Percentiles rank a stretch among this genome's conserved stretches.
phyloP scores from a whole-genome alignment of 1,284 basidiomycete genomes.

The Ganoderma meredithae region DNA sequence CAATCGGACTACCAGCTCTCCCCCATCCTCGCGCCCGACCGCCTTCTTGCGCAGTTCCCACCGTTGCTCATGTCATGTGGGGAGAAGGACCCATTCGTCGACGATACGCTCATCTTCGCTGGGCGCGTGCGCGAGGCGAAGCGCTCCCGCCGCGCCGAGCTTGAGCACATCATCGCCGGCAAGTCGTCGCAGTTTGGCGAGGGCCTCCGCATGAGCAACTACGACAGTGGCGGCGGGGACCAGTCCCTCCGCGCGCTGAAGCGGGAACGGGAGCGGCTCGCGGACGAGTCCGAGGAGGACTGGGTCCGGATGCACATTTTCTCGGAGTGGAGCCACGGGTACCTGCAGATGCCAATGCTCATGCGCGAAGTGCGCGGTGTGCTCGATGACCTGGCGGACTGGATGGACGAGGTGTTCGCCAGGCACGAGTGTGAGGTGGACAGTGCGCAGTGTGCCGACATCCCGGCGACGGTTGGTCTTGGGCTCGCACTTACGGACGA shows the following conservation, averaged over 20 bases:
- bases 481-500: neutral
- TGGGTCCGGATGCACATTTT: conserved; percentile 95
- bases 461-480: conserved; percentile 13
- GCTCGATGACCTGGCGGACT: conserved; percentile 90
- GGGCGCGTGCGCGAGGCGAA: conserved; percentile 94
- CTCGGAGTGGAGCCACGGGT: conserved; percentile 93
- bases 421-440: conserved; percentile 11
- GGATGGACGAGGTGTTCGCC: conserved; percentile 87
- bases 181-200: conserved; percentile 67
- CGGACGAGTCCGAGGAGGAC: conserved; percentile 85
- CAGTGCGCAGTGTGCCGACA: conserved; percentile 17
- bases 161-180: conserved; percentile 62
- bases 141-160: conserved; percentile 76
- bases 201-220: conserved; percentile 53
- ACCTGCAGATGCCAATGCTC: conserved; percentile 91
- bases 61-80: conserved; percentile 93
- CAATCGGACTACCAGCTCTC: conserved; percentile 95
- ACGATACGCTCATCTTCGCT: conserved; percentile 95
- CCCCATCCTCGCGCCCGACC: conserved; percentile 87
- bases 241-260: conserved; percentile 52
- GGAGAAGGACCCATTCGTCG: conserved; percentile 96
- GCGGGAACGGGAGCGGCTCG: conserved; percentile 63
- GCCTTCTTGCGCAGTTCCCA: conserved; percentile 91
- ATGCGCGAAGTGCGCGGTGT: conserved; percentile 86
- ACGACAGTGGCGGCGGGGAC: conserved; percentile 38